Percentiles rank a stretch among this genome's conserved stretches.
Conservation (phyloP, 140 eudicot species). For the Ambrosia hybrid region DNA sequence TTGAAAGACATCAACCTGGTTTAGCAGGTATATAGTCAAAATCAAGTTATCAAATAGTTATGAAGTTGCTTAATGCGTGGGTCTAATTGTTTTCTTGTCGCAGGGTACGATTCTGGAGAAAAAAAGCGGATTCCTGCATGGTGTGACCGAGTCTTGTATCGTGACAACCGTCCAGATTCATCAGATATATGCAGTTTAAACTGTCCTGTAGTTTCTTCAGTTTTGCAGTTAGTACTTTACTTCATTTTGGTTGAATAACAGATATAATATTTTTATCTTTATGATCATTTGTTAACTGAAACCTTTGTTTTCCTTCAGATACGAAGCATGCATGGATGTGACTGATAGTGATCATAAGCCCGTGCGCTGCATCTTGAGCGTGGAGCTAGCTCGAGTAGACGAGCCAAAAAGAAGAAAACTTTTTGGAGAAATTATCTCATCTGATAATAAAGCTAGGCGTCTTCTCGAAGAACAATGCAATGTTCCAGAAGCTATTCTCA, state of each 20-base stretch:
- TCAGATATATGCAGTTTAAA: conserved; percentile 74
- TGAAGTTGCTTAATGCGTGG: conserved; percentile 5
- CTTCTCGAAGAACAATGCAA: conserved; percentile 52
- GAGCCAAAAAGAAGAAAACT: conserved; percentile 85
- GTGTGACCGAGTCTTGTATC: conserved; percentile 91
- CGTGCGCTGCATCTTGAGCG: conserved; percentile 79
- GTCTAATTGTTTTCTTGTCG: conserved; percentile 16
- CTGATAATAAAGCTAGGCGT: conserved; percentile 57
- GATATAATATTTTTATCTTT: not conserved
- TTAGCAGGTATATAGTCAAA: conserved; percentile 68
- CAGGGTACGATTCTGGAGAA: conserved; percentile 98
- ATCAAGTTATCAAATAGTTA: conserved; percentile 8
- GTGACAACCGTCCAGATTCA: conserved; percentile 78
- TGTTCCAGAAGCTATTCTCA: conserved; percentile 81
- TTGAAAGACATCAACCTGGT: conserved; percentile 88
- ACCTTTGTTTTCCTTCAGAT: conserved; percentile 40
- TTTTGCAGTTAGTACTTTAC: conserved; percentile 63
- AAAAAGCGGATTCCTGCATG: conserved; percentile 98
- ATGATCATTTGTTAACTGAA: conserved; percentile 15
- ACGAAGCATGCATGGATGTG: conserved; percentile 99
- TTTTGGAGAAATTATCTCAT: conserved; percentile 66
- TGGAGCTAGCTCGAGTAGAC: conserved; percentile 94
- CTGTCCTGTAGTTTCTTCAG: conserved; percentile 78
- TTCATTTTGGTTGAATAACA: conserved; percentile 1
- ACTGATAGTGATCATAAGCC: conserved; percentile 99